A percentile compares a stretch with the other conserved stretches of the same genome.
phyloP scores from a whole-genome alignment of 73 alveolate genomes.

The Paramecium octaurelia region DNA sequence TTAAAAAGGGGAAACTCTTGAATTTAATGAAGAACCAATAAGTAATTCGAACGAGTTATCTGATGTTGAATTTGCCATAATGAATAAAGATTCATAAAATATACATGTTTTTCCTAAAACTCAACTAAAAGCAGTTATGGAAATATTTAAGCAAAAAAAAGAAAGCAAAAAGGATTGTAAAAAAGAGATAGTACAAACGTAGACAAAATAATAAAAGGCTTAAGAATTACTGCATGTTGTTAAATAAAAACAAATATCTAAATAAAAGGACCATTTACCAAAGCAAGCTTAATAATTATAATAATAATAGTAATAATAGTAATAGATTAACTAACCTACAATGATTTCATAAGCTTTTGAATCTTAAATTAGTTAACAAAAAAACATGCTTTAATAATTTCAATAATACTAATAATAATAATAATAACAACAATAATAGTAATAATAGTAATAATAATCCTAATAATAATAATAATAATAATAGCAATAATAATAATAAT shows the following conservation, averaged over 20 bases:
- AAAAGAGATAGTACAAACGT: background rate
- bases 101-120: slow-evolving; percentile 25
- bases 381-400: background rate
- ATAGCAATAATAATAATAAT: background rate
- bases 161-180: background rate
- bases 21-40: background rate
- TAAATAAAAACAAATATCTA: background rate
- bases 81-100: background rate
- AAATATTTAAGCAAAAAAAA: background rate
- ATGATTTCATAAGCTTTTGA: background rate
- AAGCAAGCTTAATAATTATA: background rate
- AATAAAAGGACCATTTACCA: background rate
- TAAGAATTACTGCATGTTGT: background rate
- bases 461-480: background rate
- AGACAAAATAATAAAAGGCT: background rate
- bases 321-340: background rate
- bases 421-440: too few relatives aligned
- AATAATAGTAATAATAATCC: too few relatives aligned
- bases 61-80: background rate
- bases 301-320: too few relatives aligned
- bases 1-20: slow-evolving; percentile 4
- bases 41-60: background rate
- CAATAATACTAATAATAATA: background rate
- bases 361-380: background rate
- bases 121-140: slow-evolving; percentile 14